Conservation (phyloP, 2,329 filamentous ascomycete species). For the Neobulgaria alba region DNA sequence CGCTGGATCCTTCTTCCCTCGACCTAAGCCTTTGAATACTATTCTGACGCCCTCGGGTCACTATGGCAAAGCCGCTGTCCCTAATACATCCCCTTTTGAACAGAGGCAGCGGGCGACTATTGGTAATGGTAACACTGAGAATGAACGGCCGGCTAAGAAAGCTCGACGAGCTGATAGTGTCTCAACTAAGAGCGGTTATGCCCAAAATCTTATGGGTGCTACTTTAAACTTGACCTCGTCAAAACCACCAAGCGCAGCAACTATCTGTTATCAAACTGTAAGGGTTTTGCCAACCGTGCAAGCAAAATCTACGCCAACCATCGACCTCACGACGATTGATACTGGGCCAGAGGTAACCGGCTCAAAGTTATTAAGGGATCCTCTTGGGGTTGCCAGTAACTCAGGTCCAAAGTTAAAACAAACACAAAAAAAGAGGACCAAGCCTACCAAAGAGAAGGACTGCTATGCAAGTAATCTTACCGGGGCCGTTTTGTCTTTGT, state of each 20-base stretch:
- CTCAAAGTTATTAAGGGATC: background rate
- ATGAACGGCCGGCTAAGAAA: slow-evolving; percentile 34
- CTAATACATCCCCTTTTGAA: slow-evolving; percentile 58
- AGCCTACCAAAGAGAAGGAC: slow-evolving; percentile 11
- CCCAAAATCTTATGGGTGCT: slow-evolving; percentile 42
- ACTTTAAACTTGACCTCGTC: slow-evolving; percentile 35
- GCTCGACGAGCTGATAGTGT: slow-evolving; percentile 32
- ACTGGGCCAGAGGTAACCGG: slow-evolving; percentile 6
- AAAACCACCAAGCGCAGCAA: slow-evolving; percentile 18
- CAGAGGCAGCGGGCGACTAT: slow-evolving; percentile 33
- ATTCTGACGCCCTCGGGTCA: slow-evolving; percentile 56
- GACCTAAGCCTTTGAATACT: slow-evolving; percentile 51
- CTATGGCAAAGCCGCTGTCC: slow-evolving; percentile 50
- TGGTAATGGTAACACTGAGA: slow-evolving; percentile 12
- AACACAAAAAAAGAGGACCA: slow-evolving; percentile 10
- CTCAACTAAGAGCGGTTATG: slow-evolving; percentile 40
- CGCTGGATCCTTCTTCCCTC: slow-evolving; percentile 36
- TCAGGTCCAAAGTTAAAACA: slow-evolving; percentile 5
- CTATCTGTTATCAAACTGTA: slow-evolving; percentile 21
- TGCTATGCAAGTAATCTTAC: slow-evolving; percentile 25
- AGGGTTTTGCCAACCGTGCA: slow-evolving; percentile 8
- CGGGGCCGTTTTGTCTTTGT: slow-evolving; percentile 20
- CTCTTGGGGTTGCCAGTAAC: background rate
- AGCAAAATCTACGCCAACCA: slow-evolving; percentile 4
- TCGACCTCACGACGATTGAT: slow-evolving; percentile 23